phyloP scores from a whole-genome alignment of 306 rosid genomes.

The Cucurbita maxima region DNA sequence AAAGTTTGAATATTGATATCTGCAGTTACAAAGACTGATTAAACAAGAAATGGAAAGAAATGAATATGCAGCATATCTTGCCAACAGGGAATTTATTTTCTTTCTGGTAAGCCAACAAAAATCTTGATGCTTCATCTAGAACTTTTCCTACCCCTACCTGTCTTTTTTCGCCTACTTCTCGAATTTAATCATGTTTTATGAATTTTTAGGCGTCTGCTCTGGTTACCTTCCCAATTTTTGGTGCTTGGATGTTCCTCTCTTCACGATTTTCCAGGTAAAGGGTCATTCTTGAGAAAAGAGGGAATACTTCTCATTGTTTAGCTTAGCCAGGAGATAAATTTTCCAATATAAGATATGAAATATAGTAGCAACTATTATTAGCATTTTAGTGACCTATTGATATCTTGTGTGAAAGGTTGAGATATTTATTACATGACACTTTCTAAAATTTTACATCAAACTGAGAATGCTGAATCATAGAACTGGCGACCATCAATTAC shows the following conservation, averaged over 20 bases:
- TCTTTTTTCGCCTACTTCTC: not conserved
- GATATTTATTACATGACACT: not conserved
- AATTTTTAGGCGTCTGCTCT: slow-evolving; percentile 66
- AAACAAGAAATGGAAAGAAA: slow-evolving; percentile 50
- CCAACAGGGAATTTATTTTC: slow-evolving; percentile 55
- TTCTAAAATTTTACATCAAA: not conserved
- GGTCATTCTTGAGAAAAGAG: not conserved
- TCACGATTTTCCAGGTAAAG: slow-evolving; percentile 22
- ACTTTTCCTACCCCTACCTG: not conserved
- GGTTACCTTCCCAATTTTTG: slow-evolving; percentile 50
- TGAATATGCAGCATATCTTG: slow-evolving; percentile 44
- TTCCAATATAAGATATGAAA: not conserved
- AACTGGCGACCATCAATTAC: not conserved
- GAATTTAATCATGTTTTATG: slow-evolving; percentile 10
- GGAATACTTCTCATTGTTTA: not conserved
- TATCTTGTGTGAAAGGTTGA: not conserved
- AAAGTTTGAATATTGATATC: not conserved
- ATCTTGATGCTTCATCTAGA: not conserved
- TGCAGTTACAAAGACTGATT: slow-evolving; percentile 65
- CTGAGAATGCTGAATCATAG: not conserved
- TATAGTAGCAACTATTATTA: not conserved
- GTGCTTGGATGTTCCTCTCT: slow-evolving; percentile 64
- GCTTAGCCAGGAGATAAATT: not conserved
- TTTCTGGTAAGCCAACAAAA: slow-evolving; percentile 39
- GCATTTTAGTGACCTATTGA: not conserved